phyloP scores from a whole-genome alignment of 2,329 filamentous ascomycete species.

The Pseudonectria foliicola region DNA sequence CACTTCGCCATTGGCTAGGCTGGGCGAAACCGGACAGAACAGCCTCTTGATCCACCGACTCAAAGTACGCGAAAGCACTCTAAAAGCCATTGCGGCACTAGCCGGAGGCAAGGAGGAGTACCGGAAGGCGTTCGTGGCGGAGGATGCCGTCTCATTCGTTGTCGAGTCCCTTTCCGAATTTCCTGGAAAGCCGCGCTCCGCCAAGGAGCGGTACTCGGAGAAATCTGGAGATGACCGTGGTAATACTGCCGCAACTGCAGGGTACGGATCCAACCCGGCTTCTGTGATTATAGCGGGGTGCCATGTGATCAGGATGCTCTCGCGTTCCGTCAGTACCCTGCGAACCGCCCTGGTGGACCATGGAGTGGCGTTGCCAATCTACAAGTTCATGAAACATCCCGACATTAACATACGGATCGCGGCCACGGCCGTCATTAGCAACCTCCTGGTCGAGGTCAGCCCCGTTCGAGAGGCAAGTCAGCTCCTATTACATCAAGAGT shows the following conservation, averaged over 20 bases:
- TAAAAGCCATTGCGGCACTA: slow-evolving; percentile 77
- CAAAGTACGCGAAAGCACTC: slow-evolving; percentile 64
- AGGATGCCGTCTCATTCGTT: slow-evolving; percentile 73
- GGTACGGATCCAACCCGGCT: slow-evolving; percentile 67
- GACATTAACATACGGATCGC: slow-evolving; percentile 78
- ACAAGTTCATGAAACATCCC: slow-evolving; percentile 65
- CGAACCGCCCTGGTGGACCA: slow-evolving; percentile 84
- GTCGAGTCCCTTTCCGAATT: slow-evolving; percentile 67
- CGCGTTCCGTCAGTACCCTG: slow-evolving; percentile 75
- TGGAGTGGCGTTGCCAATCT: slow-evolving; percentile 69
- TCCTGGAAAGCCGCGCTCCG: slow-evolving; percentile 41
- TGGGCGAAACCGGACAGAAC: slow-evolving; percentile 57
- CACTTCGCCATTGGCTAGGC: slow-evolving; percentile 33
- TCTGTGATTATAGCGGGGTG: slow-evolving; percentile 80
- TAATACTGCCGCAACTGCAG: slow-evolving; percentile 26
- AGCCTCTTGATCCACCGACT: slow-evolving; percentile 60
- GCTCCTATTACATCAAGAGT: too few relatives aligned
- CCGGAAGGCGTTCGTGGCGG: slow-evolving; percentile 72
- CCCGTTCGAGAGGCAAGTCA: slow-evolving; percentile 75
- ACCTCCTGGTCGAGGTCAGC: slow-evolving; percentile 81
- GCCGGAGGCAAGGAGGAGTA: slow-evolving; percentile 77
- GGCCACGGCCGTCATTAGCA: slow-evolving; percentile 76
- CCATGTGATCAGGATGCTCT: slow-evolving; percentile 71
- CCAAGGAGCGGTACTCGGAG: slow-evolving; percentile 35
- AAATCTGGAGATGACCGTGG: slow-evolving; percentile 28